Evolutionary conservation across 495 filamentous ascomycete species (phyloP), one percentile per base, ranked within the genome.

Genomic region (Penicillium tannophilum): DNA sequence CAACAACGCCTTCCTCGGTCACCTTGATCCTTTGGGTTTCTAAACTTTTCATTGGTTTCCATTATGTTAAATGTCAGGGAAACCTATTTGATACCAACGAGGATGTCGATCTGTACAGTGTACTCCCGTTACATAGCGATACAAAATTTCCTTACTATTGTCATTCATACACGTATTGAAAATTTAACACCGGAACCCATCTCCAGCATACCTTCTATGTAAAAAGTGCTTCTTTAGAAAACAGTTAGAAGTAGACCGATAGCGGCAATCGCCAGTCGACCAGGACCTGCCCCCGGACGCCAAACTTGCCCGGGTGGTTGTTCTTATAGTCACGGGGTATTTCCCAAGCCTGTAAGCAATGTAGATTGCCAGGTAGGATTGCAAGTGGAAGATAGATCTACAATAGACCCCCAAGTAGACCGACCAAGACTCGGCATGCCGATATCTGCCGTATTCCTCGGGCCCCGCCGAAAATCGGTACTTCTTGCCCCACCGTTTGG

Each of bases 1-100:
- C 3, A 79, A 74, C 54, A 68, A 77, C 43, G 73, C 63, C 53
- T 92, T 93, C 70, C 64, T 92, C 52, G 89, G 89, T 9, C 72
- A 78, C 54, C 82, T 90, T 17, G 54, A 56, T 28, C 45, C 54
- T 12, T 51, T 54, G 45, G 51, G 45, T 24, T 45, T 53, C 41
- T 47, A 56, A 41, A 17, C 19, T 44, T 8, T 12, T 42, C 20
- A 28, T 30, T 28, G 20, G 9, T 17, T 12, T 17, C 16, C 16
- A 9, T 49, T 28, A 47, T 14, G 44, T 47, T 49, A 11, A 8
- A 17, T 19, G 6, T 7, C 28, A 31, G 19, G 16, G 3, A 7
- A 16, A 41, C 39, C 39, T 31, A 49, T 30, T n/a, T 14, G 12
- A 49, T 49, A 49, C 26, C 46, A 49, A 31, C 4, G 20, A n/a